Evolutionary conservation across 805 yeast species (phyloP).

Genomic region (Pichia phayaonensis): DNA sequence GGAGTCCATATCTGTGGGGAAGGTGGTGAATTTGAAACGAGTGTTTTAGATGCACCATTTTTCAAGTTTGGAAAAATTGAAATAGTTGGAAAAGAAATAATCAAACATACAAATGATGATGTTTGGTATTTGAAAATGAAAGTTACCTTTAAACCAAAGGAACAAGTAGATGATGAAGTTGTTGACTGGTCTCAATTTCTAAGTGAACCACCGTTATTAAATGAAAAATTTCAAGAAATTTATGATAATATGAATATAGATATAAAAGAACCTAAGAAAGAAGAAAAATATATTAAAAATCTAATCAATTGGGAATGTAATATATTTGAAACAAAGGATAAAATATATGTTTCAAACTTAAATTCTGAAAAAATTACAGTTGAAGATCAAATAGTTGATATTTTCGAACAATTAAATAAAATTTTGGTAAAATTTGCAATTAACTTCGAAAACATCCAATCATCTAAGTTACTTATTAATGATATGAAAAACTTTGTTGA

Average conservation of each 20-base stretch:
- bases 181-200: constrained; percentile 14
- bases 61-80: constrained; percentile 48
- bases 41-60: constrained; percentile 86
- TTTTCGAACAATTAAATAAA: constrained; percentile 37
- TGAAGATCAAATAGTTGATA: constrained; percentile 39
- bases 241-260: constrained; percentile 1
- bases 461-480: constrained; percentile 50
- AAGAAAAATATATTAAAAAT: neutral
- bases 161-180: constrained; percentile 9
- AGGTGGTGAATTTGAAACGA: constrained; percentile 96
- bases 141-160: constrained; percentile 37
- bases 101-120: constrained; percentile 51
- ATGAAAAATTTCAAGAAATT: constrained; percentile 30
- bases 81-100: constrained; percentile 33
- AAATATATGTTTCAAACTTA: constrained; percentile 39
- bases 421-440: constrained; percentile 28
- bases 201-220: constrained; percentile 33
- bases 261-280: neutral
- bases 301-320: constrained; percentile 6
- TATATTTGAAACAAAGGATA: constrained; percentile 21
- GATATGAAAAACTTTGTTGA: constrained; percentile 58
- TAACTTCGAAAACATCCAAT: constrained; percentile 43
- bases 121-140: constrained; percentile 58
- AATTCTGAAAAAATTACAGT: constrained; percentile 25
- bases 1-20: constrained; percentile 96